These are phyloP conservation scores for Ophiostoma piceae DNA, from an alignment of 2,329 filamentous ascomycete species.

Conservation along the genomic window DNA sequence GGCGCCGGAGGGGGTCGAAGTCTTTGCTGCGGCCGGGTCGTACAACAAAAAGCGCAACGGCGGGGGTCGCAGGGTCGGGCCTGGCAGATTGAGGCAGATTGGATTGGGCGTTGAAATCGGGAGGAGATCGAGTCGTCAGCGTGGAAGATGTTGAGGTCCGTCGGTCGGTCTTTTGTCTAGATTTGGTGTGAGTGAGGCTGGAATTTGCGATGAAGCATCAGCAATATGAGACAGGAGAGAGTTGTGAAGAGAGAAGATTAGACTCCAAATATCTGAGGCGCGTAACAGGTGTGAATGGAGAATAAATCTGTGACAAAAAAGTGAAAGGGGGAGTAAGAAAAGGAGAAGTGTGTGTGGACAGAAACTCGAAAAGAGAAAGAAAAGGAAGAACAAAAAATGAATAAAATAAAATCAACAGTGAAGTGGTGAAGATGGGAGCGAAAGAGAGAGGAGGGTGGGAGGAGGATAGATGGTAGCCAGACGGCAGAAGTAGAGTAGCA, in stretches of 20 bases:
- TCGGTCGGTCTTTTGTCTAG: not conserved
- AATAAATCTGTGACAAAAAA: not conserved
- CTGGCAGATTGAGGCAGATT: not conserved
- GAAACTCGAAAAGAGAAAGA: not conserved
- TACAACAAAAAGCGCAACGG: constrained; percentile 16
- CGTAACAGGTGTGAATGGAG: constrained; percentile 8
- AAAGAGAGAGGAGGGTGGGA: not conserved
- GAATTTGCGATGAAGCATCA: not conserved
- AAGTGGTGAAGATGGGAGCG: not conserved
- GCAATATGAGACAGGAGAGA: not conserved
- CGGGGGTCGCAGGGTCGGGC: constrained; percentile 11
- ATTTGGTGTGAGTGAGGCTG: constrained; percentile 4
- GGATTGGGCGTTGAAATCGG: not conserved
- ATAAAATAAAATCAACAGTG: not conserved
- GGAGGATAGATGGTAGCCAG: not conserved
- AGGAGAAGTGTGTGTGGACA: not conserved
- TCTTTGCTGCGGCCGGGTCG: constrained; percentile 19
- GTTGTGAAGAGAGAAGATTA: not conserved
- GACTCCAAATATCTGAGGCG: not conserved
- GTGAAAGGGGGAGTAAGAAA: not conserved
- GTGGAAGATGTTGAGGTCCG: not conserved
- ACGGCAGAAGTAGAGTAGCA: not conserved
- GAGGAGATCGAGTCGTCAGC: not conserved
- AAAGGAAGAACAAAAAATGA: not conserved
- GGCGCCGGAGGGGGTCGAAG: not conserved